Percentiles rank a stretch among this genome's conserved stretches.
phyloP scores from a whole-genome alignment of 192 early-diverging fungal genomes.

The Lunasporangiospora selenospora region DNA sequence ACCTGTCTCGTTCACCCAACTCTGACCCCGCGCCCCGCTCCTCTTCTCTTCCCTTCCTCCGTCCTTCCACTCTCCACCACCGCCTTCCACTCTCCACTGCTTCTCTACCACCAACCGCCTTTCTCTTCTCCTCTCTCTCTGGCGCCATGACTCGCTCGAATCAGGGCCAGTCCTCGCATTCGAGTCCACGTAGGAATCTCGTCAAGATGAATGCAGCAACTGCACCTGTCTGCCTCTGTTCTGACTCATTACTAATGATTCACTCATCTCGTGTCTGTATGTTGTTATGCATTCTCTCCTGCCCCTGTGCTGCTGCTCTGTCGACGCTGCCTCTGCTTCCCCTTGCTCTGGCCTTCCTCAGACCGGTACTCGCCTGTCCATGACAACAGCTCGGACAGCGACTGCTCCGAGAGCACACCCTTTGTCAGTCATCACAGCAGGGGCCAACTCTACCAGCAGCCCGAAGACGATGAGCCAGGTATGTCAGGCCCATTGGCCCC shows the following conservation, averaged over 20 bases:
- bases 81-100: neutral
- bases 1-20: neutral
- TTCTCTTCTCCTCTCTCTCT: too few relatives aligned
- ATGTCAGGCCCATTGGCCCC: too few relatives aligned
- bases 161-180: slow-evolving; percentile 16
- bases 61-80: neutral
- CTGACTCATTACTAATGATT: too few relatives aligned
- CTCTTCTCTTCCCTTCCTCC: neutral
- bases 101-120: neutral
- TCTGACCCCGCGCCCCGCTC: neutral
- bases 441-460: slow-evolving; percentile 34
- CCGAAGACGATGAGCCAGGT: slow-evolving; percentile 36
- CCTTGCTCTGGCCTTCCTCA: too few relatives aligned
- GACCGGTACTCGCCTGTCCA: slow-evolving; percentile 33
- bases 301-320: too few relatives aligned
- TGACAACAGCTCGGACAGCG: slow-evolving; percentile 33
- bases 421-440: slow-evolving; percentile 43
- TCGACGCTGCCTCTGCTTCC: neutral
- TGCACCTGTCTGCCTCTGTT: too few relatives aligned
- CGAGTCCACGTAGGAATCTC: slow-evolving; percentile 40
- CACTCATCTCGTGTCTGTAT: too few relatives aligned
- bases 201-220: too few relatives aligned
- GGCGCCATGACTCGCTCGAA: slow-evolving; percentile 28
- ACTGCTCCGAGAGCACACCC: slow-evolving; percentile 32
- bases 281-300: too few relatives aligned